Conservation (phyloP, 257 asterid species). For the Primulina huaijiensis region DNA sequence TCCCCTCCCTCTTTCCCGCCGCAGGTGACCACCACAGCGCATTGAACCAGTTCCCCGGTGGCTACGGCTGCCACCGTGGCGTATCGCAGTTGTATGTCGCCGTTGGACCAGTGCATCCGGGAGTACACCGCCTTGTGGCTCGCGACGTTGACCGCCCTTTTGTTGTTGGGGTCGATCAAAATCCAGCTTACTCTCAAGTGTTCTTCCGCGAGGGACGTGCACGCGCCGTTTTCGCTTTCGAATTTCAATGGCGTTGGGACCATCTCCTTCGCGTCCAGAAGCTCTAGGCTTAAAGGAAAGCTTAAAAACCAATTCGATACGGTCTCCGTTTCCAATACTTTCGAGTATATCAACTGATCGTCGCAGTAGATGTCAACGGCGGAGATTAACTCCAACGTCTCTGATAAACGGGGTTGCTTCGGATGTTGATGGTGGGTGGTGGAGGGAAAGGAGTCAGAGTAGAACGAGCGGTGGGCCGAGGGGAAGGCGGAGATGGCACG, state of each 20-base stretch:
- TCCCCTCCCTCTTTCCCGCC: conserved; percentile 57
- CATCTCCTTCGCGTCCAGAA: conserved; percentile 42
- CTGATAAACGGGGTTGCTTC: background rate
- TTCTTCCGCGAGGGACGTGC: conserved; percentile 33
- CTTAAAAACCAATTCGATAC: conserved; percentile 50
- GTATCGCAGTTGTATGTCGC: conserved; percentile 47
- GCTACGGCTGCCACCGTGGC: conserved; percentile 45
- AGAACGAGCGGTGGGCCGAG: conserved; percentile 68
- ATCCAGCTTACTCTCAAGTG: conserved; percentile 69
- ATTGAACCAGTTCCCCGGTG: conserved; percentile 37
- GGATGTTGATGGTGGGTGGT: background rate
- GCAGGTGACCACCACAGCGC: conserved; percentile 57
- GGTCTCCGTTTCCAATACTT: conserved; percentile 41
- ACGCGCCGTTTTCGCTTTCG: conserved; percentile 39
- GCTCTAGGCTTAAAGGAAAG: conserved; percentile 60
- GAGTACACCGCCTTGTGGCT: conserved; percentile 53
- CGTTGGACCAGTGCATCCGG: conserved; percentile 62
- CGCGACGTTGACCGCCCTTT: conserved; percentile 60
- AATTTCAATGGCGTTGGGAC: conserved; percentile 41
- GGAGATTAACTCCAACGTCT: conserved; percentile 42
- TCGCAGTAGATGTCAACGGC: conserved; percentile 64
- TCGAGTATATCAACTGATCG: conserved; percentile 45
- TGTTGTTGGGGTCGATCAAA: conserved; percentile 46
- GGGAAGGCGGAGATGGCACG: conserved; percentile 44
- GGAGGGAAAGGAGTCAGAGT: conserved; percentile 62